Conservation (phyloP, 257 asterid species). For the Mentha longifolia region DNA sequence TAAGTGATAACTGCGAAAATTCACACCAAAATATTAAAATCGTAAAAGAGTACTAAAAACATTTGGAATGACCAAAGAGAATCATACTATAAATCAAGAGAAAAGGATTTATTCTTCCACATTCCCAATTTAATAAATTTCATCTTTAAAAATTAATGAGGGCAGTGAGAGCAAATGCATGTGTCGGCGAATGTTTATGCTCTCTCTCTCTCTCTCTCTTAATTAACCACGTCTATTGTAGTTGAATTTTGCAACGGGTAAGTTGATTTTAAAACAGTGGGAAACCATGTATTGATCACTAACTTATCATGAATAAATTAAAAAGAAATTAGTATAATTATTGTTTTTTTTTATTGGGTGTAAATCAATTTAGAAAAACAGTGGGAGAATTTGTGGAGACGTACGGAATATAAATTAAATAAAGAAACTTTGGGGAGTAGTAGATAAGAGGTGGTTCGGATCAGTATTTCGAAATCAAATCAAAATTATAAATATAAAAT, state of each 20-base stretch:
- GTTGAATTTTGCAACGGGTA: neutral
- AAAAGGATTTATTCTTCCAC: neutral
- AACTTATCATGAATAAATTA: neutral
- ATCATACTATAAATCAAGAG: neutral
- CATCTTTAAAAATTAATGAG: neutral
- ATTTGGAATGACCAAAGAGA: neutral
- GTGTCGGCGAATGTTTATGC: neutral
- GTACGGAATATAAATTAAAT: neutral
- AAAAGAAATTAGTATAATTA: neutral
- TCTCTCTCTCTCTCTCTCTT: neutral
- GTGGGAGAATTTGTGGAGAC: too few relatives aligned
- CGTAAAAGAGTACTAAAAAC: neutral
- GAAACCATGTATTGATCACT: neutral
- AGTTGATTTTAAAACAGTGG: neutral
- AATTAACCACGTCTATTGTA: neutral
- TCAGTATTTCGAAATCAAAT: constrained; percentile 16
- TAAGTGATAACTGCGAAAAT: neutral
- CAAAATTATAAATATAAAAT: neutral
- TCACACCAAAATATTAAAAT: neutral
- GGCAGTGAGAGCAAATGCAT: neutral
- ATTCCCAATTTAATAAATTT: neutral
- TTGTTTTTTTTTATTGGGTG: neutral
- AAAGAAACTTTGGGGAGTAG: neutral
- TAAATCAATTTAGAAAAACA: neutral
- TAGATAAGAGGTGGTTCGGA: constrained; percentile 30